These are phyloP conservation scores for Magnaporthiopsis incrustans DNA, from an alignment of 2,329 filamentous ascomycete genomes.

Conservation along the genomic window DNA sequence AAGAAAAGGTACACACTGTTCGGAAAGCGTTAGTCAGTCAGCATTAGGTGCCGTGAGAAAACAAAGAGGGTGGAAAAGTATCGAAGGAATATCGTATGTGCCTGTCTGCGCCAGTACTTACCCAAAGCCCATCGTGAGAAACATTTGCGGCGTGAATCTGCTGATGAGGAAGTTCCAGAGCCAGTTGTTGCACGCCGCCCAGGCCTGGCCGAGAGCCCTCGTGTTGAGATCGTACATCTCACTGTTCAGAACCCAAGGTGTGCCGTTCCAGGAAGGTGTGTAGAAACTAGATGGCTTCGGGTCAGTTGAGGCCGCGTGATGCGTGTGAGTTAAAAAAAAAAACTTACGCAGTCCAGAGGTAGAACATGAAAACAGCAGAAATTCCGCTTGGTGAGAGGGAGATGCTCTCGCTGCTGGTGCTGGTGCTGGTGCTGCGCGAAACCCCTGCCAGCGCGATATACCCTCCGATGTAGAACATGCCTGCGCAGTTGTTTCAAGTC, in stretches of 20 bases:
- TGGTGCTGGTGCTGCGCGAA: constrained; percentile 10
- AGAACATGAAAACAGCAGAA: constrained; percentile 63
- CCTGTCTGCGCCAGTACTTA: not conserved
- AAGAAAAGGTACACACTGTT: constrained; percentile 65
- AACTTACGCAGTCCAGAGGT: constrained; percentile 53
- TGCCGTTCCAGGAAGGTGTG: constrained; percentile 64
- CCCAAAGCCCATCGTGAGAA: constrained; percentile 18
- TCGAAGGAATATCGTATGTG: not conserved
- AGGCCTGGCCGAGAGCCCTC: constrained; percentile 59
- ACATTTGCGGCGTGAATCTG: constrained; percentile 61
- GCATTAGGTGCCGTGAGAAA: constrained; percentile 21
- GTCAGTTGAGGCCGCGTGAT: not conserved
- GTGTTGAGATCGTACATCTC: constrained; percentile 70
- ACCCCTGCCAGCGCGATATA: constrained; percentile 44
- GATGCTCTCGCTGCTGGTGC: too few species aligned
- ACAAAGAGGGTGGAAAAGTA: constrained; percentile 19
- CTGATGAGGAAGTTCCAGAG: constrained; percentile 63
- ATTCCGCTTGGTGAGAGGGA: constrained; percentile 33
- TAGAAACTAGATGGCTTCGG: constrained; percentile 38
- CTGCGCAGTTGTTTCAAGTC: not conserved
- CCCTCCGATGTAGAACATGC: constrained; percentile 41
- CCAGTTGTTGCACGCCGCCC: constrained; percentile 65
- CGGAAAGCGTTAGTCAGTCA: constrained; percentile 22
- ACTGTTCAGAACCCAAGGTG: constrained; percentile 66
- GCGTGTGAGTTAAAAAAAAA: not conserved